Conservation (phyloP, 176 grass and related monocot species). For the Bothriochloa decipiens region DNA sequence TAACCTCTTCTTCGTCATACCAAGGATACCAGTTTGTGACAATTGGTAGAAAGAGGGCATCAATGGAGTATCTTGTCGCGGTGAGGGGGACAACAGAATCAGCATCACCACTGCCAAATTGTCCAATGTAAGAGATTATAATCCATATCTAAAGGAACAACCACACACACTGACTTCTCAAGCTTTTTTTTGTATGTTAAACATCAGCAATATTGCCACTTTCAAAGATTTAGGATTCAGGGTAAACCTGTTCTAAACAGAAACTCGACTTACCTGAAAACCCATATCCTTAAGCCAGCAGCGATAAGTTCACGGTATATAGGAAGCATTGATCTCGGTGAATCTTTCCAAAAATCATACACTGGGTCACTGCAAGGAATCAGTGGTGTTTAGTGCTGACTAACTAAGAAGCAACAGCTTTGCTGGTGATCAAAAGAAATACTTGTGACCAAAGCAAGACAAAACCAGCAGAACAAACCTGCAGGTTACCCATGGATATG, state of each 20-base stretch:
- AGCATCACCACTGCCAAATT: conserved; percentile 73
- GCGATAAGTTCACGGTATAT: conserved; percentile 79
- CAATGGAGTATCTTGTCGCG: conserved; percentile 82
- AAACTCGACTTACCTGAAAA: conserved; percentile 68
- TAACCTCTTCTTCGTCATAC: conserved; percentile 66
- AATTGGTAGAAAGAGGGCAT: conserved; percentile 67
- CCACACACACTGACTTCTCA: not conserved
- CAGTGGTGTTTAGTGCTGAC: not conserved
- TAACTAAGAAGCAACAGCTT: not conserved
- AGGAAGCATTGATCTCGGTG: conserved; percentile 71
- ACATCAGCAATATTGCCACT: not conserved
- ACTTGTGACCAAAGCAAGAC: conserved; percentile 26
- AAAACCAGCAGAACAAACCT: conserved; percentile 54
- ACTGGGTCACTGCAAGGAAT: conserved; percentile 48
- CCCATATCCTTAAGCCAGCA: conserved; percentile 70
- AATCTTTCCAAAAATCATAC: conserved; percentile 61
- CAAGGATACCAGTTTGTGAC: conserved; percentile 74
- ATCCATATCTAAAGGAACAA: not conserved
- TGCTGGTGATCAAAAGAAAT: not conserved
- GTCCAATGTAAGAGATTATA: conserved; percentile 7
- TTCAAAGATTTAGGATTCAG: not conserved
- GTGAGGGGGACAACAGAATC: conserved; percentile 80
- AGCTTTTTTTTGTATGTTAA: not conserved
- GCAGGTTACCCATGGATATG: conserved; percentile 66
- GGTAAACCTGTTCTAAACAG: not conserved